phyloP scores from a whole-genome alignment of 257 asterid species.

The Scutellaria barbata region DNA sequence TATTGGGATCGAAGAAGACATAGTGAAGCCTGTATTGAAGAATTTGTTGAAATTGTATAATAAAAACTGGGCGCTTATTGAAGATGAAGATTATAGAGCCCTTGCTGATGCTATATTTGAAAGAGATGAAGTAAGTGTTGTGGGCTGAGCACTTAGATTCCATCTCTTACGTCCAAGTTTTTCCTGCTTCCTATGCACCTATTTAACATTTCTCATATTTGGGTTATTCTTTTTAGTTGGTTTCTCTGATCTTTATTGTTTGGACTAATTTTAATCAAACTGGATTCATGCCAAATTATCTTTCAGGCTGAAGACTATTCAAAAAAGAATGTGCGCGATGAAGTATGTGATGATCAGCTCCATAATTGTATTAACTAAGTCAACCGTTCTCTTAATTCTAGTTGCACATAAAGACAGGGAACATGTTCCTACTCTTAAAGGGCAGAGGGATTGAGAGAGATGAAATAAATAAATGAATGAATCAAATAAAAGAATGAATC shows the following conservation, averaged over 20 bases:
- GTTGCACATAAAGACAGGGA: not conserved
- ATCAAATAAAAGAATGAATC: too few species aligned
- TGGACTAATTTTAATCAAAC: constrained; percentile 24
- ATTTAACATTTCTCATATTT: not conserved
- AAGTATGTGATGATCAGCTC: constrained; percentile 37
- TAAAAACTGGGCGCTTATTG: constrained; percentile 84
- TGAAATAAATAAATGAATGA: too few species aligned
- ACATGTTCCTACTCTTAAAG: too few species aligned
- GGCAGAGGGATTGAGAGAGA: too few species aligned
- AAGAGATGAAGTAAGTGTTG: constrained; percentile 62
- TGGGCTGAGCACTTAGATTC: constrained; percentile 20
- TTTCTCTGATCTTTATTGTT: constrained; percentile 12
- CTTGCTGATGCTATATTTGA: constrained; percentile 91
- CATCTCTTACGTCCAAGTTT: constrained; percentile 17
- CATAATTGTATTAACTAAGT: constrained; percentile 25
- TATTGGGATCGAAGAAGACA: constrained; percentile 65
- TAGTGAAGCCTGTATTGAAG: constrained; percentile 80
- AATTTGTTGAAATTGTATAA: constrained; percentile 61
- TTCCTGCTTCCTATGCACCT: not conserved
- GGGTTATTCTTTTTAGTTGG: not conserved
- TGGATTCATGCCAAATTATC: constrained; percentile 23
- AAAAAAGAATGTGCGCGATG: constrained; percentile 34
- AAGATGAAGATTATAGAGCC: constrained; percentile 75
- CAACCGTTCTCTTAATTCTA: constrained; percentile 18
- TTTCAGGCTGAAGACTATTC: constrained; percentile 39